Percentiles rank a stretch among this genome's conserved stretches.
phyloP scores from a whole-genome alignment of 2,329 filamentous ascomycete species.

The Neofusicoccum umdonicola region DNA sequence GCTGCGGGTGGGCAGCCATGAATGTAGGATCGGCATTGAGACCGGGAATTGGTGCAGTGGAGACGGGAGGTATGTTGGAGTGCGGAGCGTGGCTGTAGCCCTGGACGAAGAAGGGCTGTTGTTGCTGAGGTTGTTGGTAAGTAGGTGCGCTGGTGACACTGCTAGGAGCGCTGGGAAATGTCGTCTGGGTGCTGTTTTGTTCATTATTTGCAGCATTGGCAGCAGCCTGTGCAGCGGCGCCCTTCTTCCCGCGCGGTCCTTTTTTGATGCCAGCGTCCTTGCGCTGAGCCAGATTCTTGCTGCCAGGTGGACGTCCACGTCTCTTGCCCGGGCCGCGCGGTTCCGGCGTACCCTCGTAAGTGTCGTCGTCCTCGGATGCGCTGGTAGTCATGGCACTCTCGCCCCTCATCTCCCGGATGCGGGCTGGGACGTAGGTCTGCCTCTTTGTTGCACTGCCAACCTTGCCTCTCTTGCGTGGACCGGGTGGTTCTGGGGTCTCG shows the following conservation, averaged over 20 bases:
- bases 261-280: slow-evolving; percentile 51
- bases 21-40: slow-evolving; percentile 26
- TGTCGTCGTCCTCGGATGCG: slow-evolving; percentile 24
- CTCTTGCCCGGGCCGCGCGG: slow-evolving; percentile 23
- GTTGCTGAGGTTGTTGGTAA: slow-evolving; percentile 10
- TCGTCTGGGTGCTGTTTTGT: not conserved
- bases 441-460: slow-evolving; percentile 22
- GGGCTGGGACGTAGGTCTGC: slow-evolving; percentile 34
- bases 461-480: slow-evolving; percentile 27
- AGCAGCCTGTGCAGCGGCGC: slow-evolving; percentile 22
- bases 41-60: slow-evolving; percentile 10
- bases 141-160: slow-evolving; percentile 8
- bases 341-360: slow-evolving; percentile 14
- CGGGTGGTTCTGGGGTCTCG: slow-evolving; percentile 35
- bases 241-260: slow-evolving; percentile 41
- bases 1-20: slow-evolving; percentile 12
- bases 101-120: slow-evolving; percentile 17
- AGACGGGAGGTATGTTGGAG: slow-evolving; percentile 13
- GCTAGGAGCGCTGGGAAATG: slow-evolving; percentile 19
- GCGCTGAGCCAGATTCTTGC: slow-evolving; percentile 46
- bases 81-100: slow-evolving; percentile 16
- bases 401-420: slow-evolving; percentile 46
- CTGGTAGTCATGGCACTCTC: slow-evolving; percentile 37
- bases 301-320: slow-evolving; percentile 42
- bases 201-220: not conserved